phyloP scores from a whole-genome alignment of 352 stramenopile species.

The Peronospora belbahrii region DNA sequence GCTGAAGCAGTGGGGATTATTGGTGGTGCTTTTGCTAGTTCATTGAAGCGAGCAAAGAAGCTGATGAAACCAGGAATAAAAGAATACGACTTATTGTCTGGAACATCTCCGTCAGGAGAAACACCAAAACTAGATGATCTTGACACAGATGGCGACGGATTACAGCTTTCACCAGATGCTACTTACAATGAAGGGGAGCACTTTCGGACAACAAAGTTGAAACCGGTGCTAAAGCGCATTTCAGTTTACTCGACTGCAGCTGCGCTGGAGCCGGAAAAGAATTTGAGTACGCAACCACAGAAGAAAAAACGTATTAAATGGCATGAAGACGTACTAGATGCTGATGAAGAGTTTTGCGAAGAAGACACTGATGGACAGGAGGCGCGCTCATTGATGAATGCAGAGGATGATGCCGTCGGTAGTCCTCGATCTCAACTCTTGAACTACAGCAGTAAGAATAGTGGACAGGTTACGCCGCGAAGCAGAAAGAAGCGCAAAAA shows the following conservation, averaged over 20 bases:
- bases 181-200: conserved; percentile 48
- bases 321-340: conserved; percentile 71
- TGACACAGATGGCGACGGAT: conserved; percentile 70
- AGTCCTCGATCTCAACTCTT: conserved; percentile 36
- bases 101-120: conserved; percentile 35
- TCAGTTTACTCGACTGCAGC: conserved; percentile 55
- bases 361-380: conserved; percentile 44
- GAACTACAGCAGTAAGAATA: conserved; percentile 47
- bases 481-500: conserved; percentile 83
- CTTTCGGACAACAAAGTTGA: conserved; percentile 42
- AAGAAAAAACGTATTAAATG: conserved; percentile 56
- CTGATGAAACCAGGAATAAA: conserved; percentile 42
- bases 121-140: conserved; percentile 60
- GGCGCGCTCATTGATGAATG: conserved; percentile 48
- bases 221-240: conserved; percentile 66
- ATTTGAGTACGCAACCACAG: conserved; percentile 17
- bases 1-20: conserved; percentile 60
- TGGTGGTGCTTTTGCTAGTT: conserved; percentile 48
- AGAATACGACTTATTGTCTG: conserved; percentile 68
- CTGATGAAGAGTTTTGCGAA: conserved; percentile 71
- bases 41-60: conserved; percentile 49
- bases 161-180: conserved; percentile 72
- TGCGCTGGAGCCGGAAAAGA: conserved; percentile 41
- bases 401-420: conserved; percentile 9
- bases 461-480: conserved; percentile 45